Base-by-base conservation (phyloP, 805 yeast species). In the Wickerhamiella vanderwaltii region DNA sequence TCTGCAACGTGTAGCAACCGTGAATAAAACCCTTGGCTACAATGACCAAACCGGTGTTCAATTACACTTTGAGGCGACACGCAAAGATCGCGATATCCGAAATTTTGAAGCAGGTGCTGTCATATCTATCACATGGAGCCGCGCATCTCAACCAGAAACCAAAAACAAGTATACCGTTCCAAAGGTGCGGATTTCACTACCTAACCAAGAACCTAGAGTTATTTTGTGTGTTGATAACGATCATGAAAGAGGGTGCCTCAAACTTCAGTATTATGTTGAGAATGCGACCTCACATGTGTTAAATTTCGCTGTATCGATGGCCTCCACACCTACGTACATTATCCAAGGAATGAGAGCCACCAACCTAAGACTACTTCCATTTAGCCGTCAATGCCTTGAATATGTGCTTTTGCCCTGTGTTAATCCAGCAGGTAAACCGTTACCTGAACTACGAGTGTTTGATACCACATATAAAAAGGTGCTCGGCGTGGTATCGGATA, bases 231-330 rank as follows among this genome's bases (percentile, higher is more conserved):
- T 44, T n/a, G 41, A 43, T 17, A 30, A 11, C 19, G 32, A 31
- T 22, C 23, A n/a, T 9, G 22, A 35, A 13, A 18, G 33, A 3
- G 37, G 34, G 11, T 11, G 16, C 9, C 33, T 62, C 54, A 34
- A 35, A 22, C 48, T 53, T 5, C 45, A 45, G 11, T 82, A 72
- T 53, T 65, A 67, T 39, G 53, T 83, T 37, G 94, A 83, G 53
- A 83, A 83, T 52, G 86, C 93, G 11, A 79, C 93, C 0, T 67
- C 79, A 2, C 65, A 79, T 33, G 69, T 78, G 2, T 74, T 84
- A 48, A 73, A 75, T 9, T 84, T 80, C 49, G 60, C 77, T 9
- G 64, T 75, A 2, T 61, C 65, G 9, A 57, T 75, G 56, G 58
- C 60, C 3, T 46, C 64, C 1, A 62, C 66, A 32, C 61, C 61